Base-by-base conservation (phyloP, 345 rosid genomes). In the Populus nigra region DNA sequence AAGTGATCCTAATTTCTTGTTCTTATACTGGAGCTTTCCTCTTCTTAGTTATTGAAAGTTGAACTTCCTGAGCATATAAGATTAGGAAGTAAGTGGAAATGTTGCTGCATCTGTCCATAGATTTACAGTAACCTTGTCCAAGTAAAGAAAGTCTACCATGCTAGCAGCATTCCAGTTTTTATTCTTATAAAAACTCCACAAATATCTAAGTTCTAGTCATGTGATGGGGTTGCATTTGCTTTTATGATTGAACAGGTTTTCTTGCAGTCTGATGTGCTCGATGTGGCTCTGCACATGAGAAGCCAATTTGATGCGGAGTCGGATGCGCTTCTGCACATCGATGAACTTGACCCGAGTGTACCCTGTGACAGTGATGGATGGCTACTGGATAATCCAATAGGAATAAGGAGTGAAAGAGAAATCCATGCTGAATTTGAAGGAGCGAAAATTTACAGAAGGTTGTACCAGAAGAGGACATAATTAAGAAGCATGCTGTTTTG, bases 321-420 rank as follows among this genome's bases (percentile, higher is more conserved):
- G 39, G 75, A 74, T 53, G 73, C 45, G 78, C 87, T 95, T 80
- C 82, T 71, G 50, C 91, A 87, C 68, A 41, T 89, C 29, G 89
- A 89, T 38, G 79, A 73, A 55, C 81, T 79, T 4, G 88, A 84
- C 11, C 73, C 82, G 41, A 77, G 39, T 6, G 45, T 87, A 50
- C 35, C 36, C 39, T 84, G 90, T 47, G 91, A 93, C 36, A 35
- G 53, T 22, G 90, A 88, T 9, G 99, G 98, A 45, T 95, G 99
- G 99, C 72, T 91, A 69, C 27, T 80, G 68, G 78, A 79, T 43
- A 95, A 93, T 74, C 98, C 98, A 13, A 90, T 91, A 92, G 96
- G 91, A 31, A 90, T 91, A 83, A 80, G 99, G 80, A 95, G 96
- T 0, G 99, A 95, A 80, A 84, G 97, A 75, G 99, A 95, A 85